Conservation (phyloP, 495 filamentous ascomycete genomes). For the Haplographium delicatum region DNA sequence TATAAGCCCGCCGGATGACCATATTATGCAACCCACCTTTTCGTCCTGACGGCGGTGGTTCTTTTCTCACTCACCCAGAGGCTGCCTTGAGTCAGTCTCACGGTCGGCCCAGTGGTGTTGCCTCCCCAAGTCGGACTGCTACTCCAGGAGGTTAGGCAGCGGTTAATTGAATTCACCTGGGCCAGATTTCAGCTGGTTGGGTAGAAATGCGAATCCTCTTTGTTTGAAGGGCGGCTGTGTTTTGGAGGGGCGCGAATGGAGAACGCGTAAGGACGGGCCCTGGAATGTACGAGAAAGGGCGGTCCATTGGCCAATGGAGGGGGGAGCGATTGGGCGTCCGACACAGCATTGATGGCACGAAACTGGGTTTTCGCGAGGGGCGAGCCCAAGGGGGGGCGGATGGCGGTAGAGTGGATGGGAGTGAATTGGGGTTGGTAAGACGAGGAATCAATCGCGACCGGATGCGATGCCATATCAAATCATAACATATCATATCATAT, state of each 20-base stretch:
- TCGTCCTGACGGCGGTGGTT: neutral
- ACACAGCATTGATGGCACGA: too few relatives aligned
- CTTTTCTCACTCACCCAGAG: neutral
- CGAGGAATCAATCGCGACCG: too few relatives aligned
- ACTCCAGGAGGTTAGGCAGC: constrained; percentile 14
- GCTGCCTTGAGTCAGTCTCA: constrained; percentile 15
- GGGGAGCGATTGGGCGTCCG: neutral
- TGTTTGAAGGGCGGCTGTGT: constrained; percentile 19
- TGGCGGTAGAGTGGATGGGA: too few relatives aligned
- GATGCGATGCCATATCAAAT: too few relatives aligned
- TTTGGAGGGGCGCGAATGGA: constrained; percentile 7
- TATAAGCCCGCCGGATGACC: constrained; percentile 25
- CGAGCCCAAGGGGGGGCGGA: too few relatives aligned
- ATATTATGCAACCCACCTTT: constrained; percentile 2
- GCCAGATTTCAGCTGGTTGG: constrained; percentile 3
- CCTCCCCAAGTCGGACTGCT: neutral
- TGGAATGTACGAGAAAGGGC: constrained; percentile 16
- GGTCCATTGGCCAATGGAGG: constrained; percentile 17
- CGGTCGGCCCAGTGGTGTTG: neutral
- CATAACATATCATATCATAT: too few relatives aligned
- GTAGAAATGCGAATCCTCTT: constrained; percentile 8
- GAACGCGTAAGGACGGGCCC: constrained; percentile 2
- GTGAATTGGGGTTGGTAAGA: too few relatives aligned
- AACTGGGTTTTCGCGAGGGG: too few relatives aligned
- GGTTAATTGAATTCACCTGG: constrained; percentile 15